Evolutionary conservation across 1,284 basidiomycete genomes (phyloP).

Genomic region (Stygiomarasmius scandens): DNA sequence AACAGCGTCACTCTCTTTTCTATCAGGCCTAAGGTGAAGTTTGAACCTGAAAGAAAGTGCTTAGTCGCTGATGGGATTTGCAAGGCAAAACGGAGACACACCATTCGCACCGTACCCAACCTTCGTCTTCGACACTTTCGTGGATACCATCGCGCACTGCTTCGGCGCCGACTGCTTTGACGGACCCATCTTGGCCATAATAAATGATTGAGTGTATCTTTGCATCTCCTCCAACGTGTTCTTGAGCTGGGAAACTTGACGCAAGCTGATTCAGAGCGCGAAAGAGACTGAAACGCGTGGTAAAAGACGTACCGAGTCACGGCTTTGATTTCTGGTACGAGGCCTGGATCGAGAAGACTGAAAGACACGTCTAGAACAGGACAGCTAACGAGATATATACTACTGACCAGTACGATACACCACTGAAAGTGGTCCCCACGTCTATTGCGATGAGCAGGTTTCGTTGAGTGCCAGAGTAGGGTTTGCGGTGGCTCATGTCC

Average conservation of each 20-base stretch:
- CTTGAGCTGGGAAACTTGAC: conserved; percentile 53
- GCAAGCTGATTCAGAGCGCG: conserved; percentile 35
- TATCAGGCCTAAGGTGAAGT: conserved; percentile 3
- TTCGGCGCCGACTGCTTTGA: conserved; percentile 44
- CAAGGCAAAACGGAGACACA: conserved; percentile 14
- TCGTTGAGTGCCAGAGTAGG: conserved; percentile 2
- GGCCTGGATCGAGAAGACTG: conserved; percentile 18
- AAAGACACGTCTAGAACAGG: not conserved
- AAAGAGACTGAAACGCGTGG: not conserved
- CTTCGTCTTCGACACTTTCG: conserved; percentile 38
- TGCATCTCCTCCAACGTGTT: conserved; percentile 39
- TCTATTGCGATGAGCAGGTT: conserved; percentile 48
- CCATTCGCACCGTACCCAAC: conserved; percentile 39
- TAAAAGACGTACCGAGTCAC: conserved; percentile 12
- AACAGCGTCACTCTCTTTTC: too few relatives aligned
- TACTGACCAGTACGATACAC: conserved; percentile 38
- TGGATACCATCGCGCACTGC: conserved; percentile 32
- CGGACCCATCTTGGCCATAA: conserved; percentile 37
- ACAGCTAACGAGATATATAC: not conserved
- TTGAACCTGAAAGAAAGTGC: conserved; percentile 6
- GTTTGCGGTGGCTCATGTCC: not conserved
- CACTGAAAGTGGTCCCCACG: conserved; percentile 56
- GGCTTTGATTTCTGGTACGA: conserved; percentile 12
- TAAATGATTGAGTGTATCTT: conserved; percentile 26
- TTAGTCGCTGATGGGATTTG: too few relatives aligned